Percentiles rank a stretch among this genome's conserved stretches.
Evolutionary conservation across 495 filamentous ascomycete species (phyloP).

Genomic region (Eremomyces bilateralis): DNA sequence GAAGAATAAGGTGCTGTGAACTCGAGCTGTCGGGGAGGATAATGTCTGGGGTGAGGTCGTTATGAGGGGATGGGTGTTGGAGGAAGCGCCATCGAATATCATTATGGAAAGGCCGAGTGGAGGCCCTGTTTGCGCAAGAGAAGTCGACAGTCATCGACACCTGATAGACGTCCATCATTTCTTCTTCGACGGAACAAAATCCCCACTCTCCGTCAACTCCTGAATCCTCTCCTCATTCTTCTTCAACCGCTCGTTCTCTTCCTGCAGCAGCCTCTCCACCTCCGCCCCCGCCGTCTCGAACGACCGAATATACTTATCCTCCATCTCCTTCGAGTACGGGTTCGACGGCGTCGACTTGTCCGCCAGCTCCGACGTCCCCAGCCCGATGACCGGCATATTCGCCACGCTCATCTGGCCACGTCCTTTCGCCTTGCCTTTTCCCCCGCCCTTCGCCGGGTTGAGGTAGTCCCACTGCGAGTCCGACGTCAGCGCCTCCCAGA

Average conservation of each 20-base stretch:
- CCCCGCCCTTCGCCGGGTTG: constrained; percentile 4
- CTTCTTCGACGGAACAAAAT: neutral
- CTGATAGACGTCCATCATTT: too few relatives aligned
- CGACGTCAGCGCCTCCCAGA: constrained; percentile 15
- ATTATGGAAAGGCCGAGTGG: too few relatives aligned
- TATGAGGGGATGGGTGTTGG: too few relatives aligned
- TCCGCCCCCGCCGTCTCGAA: constrained; percentile 4
- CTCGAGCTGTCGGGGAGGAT: too few relatives aligned
- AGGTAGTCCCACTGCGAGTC: constrained; percentile 20
- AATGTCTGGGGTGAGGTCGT: too few relatives aligned
- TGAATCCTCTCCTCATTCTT: constrained; percentile 6
- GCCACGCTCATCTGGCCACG: neutral
- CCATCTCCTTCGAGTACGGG: constrained; percentile 8
- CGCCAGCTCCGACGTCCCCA: constrained; percentile 11
- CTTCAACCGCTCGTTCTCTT: constrained; percentile 3
- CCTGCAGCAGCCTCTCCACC: constrained; percentile 5
- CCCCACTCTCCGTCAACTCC: constrained; percentile 2
- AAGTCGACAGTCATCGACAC: too few relatives aligned
- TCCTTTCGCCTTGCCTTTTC: constrained; percentile 8
- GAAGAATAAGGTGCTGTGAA: too few relatives aligned
- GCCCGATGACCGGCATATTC: constrained; percentile 6
- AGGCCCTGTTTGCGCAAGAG: too few relatives aligned
- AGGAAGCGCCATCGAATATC: too few relatives aligned
- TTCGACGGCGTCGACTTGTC: constrained; percentile 4
- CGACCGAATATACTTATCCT: constrained; percentile 9